Evolutionary conservation across 2,329 filamentous ascomycete genomes (phyloP).

Genomic region (Elsinoe australis): DNA sequence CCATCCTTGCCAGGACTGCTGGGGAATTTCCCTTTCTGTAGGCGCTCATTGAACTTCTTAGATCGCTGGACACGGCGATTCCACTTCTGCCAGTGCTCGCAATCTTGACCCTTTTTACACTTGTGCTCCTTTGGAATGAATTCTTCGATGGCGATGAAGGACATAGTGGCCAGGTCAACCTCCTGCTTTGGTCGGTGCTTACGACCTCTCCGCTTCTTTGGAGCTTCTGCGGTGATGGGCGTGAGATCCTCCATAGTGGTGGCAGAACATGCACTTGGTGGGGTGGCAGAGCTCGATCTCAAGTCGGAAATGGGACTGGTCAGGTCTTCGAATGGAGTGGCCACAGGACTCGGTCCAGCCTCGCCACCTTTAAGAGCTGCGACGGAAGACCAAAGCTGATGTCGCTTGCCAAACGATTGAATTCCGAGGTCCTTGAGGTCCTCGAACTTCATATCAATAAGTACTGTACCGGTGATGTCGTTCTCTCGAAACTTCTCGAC

Average conservation of each 20-base stretch:
- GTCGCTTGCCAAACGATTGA: constrained; percentile 71
- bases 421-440: constrained; percentile 77
- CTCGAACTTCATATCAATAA: constrained; percentile 86
- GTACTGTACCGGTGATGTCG: constrained; percentile 80
- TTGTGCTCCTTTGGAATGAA: constrained; percentile 74
- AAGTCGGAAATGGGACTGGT: constrained; percentile 20
- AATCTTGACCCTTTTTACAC: constrained; percentile 81
- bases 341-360: constrained; percentile 35
- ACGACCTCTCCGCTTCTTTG: constrained; percentile 34
- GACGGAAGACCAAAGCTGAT: constrained; percentile 73
- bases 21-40: constrained; percentile 50
- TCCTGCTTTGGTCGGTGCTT: constrained; percentile 37
- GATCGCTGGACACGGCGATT: constrained; percentile 59
- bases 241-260: constrained; percentile 26
- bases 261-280: constrained; percentile 20
- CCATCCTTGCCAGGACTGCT: constrained; percentile 55
- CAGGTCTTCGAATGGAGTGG: constrained; percentile 42
- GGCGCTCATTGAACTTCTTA: constrained; percentile 6
- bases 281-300: not conserved
- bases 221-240: constrained; percentile 30
- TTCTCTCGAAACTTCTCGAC: constrained; percentile 83
- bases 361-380: constrained; percentile 53
- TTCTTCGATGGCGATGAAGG: constrained; percentile 87
- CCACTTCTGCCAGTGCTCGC: constrained; percentile 72
- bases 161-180: constrained; percentile 59